phyloP scores from a whole-genome alignment of 192 early-diverging fungal genomes.

The Backusella psychrophila region DNA sequence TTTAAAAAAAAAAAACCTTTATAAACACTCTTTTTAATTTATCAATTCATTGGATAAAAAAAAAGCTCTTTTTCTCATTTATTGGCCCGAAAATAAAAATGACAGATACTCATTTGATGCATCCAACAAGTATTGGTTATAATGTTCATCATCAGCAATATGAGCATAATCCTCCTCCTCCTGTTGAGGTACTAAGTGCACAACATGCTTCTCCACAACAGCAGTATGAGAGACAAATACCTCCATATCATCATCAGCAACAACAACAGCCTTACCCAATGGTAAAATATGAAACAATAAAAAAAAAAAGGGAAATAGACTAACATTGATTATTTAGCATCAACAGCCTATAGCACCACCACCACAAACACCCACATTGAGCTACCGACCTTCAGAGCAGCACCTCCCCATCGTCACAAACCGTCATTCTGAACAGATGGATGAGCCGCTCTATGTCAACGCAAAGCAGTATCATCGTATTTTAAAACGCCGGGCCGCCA shows the following conservation, averaged over 20 bases:
- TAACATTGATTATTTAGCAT: not conserved
- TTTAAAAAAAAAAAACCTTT: not conserved
- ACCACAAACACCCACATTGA: not conserved
- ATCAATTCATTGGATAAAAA: constrained; percentile 3
- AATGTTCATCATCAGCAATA: not conserved
- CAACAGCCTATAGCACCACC: not conserved
- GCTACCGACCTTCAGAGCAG: not conserved
- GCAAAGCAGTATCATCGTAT: constrained; percentile 99
- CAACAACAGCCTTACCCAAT: constrained; percentile 19
- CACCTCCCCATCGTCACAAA: not conserved
- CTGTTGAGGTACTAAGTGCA: not conserved
- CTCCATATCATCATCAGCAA: constrained; percentile 27
- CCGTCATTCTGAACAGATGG: constrained; percentile 9
- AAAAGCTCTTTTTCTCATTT: not conserved
- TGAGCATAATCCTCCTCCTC: not conserved
- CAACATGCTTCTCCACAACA: not conserved
- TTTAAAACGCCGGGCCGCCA: constrained; percentile 87
- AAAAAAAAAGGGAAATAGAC: not conserved
- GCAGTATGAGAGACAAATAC: not conserved
- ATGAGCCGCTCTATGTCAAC: constrained; percentile 94
- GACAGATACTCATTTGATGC: constrained; percentile 1
- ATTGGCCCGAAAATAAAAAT: not conserved
- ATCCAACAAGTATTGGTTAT: not conserved
- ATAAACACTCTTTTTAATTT: not conserved
- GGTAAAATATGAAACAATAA: constrained; percentile 5